A percentile compares a stretch with the other conserved stretches of the same genome.
Evolutionary conservation across 1,284 basidiomycete species (phyloP).

Genomic region (Ustilago bromivora): DNA sequence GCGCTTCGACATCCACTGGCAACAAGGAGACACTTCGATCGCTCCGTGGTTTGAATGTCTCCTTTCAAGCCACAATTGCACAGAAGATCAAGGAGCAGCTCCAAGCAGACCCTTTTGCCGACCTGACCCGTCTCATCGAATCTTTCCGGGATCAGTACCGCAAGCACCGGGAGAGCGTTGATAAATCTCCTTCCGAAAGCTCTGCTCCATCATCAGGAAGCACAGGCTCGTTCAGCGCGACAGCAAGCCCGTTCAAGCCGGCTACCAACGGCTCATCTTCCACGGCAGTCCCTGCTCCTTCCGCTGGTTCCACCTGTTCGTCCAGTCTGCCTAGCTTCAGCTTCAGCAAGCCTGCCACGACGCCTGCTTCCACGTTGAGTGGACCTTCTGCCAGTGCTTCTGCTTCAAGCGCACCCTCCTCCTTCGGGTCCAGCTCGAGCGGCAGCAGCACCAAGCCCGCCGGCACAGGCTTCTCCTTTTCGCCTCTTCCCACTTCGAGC

Average conservation of each 20-base stretch:
- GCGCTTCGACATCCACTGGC: background rate
- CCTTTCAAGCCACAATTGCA: conserved; percentile 26
- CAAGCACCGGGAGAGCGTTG: conserved; percentile 27
- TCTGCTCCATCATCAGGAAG: conserved; percentile 9
- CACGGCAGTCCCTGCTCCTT: background rate
- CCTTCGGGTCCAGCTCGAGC: conserved; percentile 24
- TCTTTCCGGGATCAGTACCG: conserved; percentile 39
- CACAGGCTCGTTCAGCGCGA: conserved; percentile 12
- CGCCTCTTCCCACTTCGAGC: conserved; percentile 20
- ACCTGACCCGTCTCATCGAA: conserved; percentile 32
- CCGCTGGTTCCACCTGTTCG: conserved; percentile 10
- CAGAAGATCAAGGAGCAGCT: conserved; percentile 44
- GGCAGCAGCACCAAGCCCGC: conserved; percentile 26
- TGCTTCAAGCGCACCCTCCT: conserved; percentile 21
- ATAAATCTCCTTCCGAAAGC: conserved; percentile 5
- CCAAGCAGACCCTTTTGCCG: conserved; percentile 39
- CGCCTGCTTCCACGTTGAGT: conserved; percentile 1
- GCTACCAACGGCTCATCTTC: conserved; percentile 21
- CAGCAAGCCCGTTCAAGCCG: conserved; percentile 21
- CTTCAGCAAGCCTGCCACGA: conserved; percentile 30
- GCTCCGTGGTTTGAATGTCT: conserved; percentile 42
- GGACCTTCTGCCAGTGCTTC: background rate
- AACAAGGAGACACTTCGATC: conserved; percentile 32
- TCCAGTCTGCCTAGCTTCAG: conserved; percentile 29
- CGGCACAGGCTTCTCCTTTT: conserved; percentile 33